Base-by-base conservation (phyloP, 139 green algal species). In the Microglena sp. region DNA sequence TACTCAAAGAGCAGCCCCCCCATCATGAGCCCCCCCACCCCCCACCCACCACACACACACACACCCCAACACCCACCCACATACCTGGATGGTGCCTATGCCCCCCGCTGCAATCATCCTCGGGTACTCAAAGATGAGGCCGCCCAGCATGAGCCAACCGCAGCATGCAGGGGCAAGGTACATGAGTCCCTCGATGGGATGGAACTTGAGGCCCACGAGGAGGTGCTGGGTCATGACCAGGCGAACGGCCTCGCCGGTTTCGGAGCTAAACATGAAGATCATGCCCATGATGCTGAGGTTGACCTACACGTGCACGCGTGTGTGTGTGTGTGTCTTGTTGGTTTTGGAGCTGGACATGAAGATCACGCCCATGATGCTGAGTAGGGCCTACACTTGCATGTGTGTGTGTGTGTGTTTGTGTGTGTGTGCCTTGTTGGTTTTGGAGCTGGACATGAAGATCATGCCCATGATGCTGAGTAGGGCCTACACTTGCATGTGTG, bases 111-210 rank as follows among this genome's bases (percentile, higher is more conserved):
- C 43, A 0, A 63, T 5, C 58, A 96, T 95, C 28, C 18, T n/a
- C 0, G 46, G 74, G 45, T 81, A 70, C 71, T 87, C 76, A 27
- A 70, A 11, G 2, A 76, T 2, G 0, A 29, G 11, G 2, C 62
- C 62, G 32, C 88, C 88, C 3, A 89, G 24, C 26, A 77, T 33
- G 21, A 94, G 77, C 89, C 89, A 95, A 21, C 85, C 62, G 30
- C 68, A 79, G 73, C 89, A 95, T 15, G 89, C 87, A 0, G 89
- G 89, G 1, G 87, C 83, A n/a, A 92, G 66, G 61, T 81, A 80
- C 89, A 95, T 91, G 27, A 96, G 64, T 0, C 88, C 89, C 77
- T 96, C 89, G 32, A 96, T 91, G 8, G 89, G 89, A 66, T 95
- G 84, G 67, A 96, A 92, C 56, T 88, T 89, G 32, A 88, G 74